Percentiles rank a stretch among this genome's conserved stretches.
Conservation (phyloP, 345 rosid species). For the Pistacia atlantica region DNA sequence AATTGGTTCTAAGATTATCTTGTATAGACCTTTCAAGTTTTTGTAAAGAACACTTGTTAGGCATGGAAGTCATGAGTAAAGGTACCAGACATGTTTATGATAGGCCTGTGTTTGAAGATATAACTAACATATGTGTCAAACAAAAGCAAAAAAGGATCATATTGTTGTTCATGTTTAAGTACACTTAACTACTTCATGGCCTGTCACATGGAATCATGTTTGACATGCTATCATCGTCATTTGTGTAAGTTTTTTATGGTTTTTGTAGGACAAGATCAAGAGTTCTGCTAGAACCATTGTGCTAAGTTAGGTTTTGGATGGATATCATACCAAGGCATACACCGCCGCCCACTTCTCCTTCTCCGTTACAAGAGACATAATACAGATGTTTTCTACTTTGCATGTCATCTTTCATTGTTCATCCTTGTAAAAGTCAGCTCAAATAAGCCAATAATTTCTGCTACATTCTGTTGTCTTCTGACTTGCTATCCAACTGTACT, state of each 20-base stretch:
- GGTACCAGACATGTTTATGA: not conserved
- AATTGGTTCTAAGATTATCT: not conserved
- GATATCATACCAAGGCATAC: not conserved
- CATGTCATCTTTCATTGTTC: not conserved
- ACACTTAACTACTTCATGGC: not conserved
- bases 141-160: not conserved
- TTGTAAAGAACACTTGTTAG: not conserved
- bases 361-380: not conserved
- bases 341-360: not conserved
- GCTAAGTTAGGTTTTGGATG: conserved; percentile 6
- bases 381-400: conserved; percentile 14
- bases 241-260: not conserved
- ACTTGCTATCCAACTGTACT: not conserved
- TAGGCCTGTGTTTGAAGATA: not conserved
- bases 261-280: conserved; percentile 1
- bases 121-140: not conserved
- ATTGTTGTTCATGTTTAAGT: not conserved
- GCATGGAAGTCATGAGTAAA: not conserved
- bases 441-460: not conserved
- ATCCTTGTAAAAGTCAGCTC: not conserved
- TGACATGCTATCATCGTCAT: not conserved
- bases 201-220: not conserved
- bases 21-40: not conserved
- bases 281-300: not conserved
- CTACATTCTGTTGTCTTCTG: not conserved